A percentile compares a stretch with the other conserved stretches of the same genome.
Conservation (phyloP, 306 rosid species). For the Ormosia emarginata region DNA sequence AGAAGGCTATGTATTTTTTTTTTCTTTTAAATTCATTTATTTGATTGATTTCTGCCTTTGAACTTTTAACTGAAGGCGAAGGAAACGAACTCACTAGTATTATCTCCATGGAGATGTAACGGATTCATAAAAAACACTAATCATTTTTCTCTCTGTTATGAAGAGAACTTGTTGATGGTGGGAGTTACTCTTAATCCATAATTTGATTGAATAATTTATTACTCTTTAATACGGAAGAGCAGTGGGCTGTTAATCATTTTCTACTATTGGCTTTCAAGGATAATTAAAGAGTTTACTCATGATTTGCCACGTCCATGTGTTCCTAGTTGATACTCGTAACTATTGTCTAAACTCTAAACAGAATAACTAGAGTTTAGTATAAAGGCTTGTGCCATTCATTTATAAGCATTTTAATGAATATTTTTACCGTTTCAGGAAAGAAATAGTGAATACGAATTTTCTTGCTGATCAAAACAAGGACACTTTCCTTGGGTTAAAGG, state of each 20-base stretch:
- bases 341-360: background rate
- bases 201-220: background rate
- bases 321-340: background rate
- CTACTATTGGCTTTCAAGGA: conserved; percentile 1
- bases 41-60: background rate
- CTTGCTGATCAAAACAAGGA: no score
- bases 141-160: conserved; percentile 15
- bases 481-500: no score
- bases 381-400: background rate
- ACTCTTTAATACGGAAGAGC: conserved; percentile 12
- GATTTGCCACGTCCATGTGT: background rate
- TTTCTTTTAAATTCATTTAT: background rate
- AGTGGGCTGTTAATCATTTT: background rate
- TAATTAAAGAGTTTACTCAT: background rate
- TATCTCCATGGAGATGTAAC: conserved; percentile 11
- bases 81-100: background rate
- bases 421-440: background rate
- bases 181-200: conserved; percentile 14
- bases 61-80: background rate
- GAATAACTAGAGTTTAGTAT: background rate
- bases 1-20: background rate
- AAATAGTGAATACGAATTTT: background rate
- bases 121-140: conserved; percentile 12
- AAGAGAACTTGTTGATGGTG: conserved; percentile 1
- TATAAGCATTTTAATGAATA: background rate